Conservation (phyloP, 164 flowering plant genomes). For the Sedum album region DNA sequence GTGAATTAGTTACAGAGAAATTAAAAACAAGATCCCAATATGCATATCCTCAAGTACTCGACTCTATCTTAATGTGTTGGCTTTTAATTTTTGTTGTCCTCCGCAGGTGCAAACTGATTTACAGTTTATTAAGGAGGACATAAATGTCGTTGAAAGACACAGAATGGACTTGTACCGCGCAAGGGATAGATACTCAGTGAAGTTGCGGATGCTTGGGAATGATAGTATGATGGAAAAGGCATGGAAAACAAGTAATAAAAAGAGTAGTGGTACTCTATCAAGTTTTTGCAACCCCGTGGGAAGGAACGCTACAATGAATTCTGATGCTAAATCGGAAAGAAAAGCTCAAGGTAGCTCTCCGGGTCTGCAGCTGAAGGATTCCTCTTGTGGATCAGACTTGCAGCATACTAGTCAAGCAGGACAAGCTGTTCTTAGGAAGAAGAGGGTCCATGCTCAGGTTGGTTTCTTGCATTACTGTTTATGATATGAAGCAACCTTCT, state of each 20-base stretch:
- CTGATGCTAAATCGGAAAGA: slow-evolving; percentile 37
- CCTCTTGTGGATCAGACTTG: slow-evolving; percentile 51
- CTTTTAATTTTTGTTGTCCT: slow-evolving; percentile 1
- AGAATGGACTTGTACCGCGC: slow-evolving; percentile 62
- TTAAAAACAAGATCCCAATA: not conserved
- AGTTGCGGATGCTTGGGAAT: slow-evolving; percentile 53
- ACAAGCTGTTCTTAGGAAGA: slow-evolving; percentile 58
- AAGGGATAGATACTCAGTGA: slow-evolving; percentile 61
- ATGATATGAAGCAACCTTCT: not conserved
- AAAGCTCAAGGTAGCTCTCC: slow-evolving; percentile 43
- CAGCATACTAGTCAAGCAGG: slow-evolving; percentile 54
- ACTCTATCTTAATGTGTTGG: not conserved
- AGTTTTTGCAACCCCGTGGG: slow-evolving; percentile 38
- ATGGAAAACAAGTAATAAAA: slow-evolving; percentile 46
- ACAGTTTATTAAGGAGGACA: slow-evolving; percentile 77
- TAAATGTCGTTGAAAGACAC: slow-evolving; percentile 69
- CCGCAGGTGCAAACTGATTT: slow-evolving; percentile 79
- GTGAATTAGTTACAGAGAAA: not conserved
- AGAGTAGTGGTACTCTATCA: slow-evolving; percentile 33
- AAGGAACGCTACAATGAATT: slow-evolving; percentile 19
- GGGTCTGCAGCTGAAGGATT: slow-evolving; percentile 44
- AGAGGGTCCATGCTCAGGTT: slow-evolving; percentile 77
- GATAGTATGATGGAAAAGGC: slow-evolving; percentile 33
- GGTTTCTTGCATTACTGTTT: slow-evolving; percentile 7
- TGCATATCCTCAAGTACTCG: not conserved